Percentiles rank a stretch among this genome's conserved stretches.
These are phyloP conservation scores for Vickermania ingenoplastis DNA, from an alignment of 208 protist genomes.

Conservation along the genomic window DNA sequence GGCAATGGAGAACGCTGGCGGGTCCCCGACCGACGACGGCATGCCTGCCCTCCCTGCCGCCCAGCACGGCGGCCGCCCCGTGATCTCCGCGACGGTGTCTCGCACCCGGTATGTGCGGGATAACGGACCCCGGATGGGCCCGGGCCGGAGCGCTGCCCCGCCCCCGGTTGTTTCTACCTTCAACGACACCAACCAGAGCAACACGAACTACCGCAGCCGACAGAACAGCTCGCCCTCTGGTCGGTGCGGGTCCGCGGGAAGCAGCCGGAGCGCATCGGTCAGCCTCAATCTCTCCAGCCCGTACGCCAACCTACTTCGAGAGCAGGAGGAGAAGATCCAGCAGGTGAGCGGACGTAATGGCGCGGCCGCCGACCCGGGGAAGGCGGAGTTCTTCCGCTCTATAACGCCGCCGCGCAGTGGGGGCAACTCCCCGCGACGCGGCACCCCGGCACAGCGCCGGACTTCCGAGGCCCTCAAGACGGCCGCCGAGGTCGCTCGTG, in stretches of 20 bases:
- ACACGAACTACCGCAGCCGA: too few species aligned
- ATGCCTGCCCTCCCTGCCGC: background rate
- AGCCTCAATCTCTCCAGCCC: background rate
- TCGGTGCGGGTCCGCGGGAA: background rate
- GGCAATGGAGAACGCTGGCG: background rate
- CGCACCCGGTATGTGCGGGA: background rate
- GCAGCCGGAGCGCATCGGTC: background rate
- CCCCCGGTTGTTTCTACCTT: background rate
- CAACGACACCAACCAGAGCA: background rate
- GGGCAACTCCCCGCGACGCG: background rate
- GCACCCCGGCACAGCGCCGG: background rate
- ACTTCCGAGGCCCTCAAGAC: background rate
- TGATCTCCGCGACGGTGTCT: background rate
- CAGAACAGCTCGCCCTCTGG: background rate
- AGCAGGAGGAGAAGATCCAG: background rate
- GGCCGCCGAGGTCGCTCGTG: background rate
- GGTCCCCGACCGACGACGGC: background rate
- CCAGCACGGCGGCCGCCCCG: background rate
- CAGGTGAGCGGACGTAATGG: background rate
- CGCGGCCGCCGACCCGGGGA: background rate
- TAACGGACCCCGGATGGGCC: background rate
- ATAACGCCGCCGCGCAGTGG: background rate
- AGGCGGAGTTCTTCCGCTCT: slow-evolving; percentile 2
- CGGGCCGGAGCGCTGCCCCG: background rate
- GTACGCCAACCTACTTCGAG: background rate